Evolutionary conservation across 352 stramenopile genomes (phyloP).

Genomic region (Pythium sp.): DNA sequence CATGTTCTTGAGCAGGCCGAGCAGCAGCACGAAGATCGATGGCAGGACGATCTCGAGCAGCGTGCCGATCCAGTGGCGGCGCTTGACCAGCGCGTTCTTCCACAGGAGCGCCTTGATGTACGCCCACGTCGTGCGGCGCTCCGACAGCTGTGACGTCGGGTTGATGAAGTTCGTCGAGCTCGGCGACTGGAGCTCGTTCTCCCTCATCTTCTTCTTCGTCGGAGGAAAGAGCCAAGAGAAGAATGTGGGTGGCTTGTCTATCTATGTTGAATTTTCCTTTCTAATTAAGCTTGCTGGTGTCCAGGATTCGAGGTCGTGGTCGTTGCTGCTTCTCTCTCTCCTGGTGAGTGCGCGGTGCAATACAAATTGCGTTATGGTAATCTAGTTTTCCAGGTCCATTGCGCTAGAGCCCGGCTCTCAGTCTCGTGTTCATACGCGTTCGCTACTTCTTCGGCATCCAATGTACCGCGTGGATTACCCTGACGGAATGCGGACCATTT

Average conservation of each 20-base stretch:
- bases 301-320: too few species aligned
- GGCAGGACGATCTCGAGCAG: slow-evolving; percentile 50
- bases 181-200: not conserved
- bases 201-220: not conserved
- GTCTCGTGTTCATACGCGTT: too few species aligned
- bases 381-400: too few species aligned
- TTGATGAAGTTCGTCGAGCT: not conserved
- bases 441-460: too few species aligned
- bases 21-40: slow-evolving; percentile 53
- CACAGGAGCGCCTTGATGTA: slow-evolving; percentile 49
- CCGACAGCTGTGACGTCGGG: not conserved
- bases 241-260: not conserved
- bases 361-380: too few species aligned
- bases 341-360: too few species aligned
- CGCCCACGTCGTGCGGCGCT: slow-evolving; percentile 16
- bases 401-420: too few species aligned
- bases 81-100: slow-evolving; percentile 72
- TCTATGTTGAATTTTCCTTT: too few species aligned
- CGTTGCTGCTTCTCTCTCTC: too few species aligned
- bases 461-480: too few species aligned
- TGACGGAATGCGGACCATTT: too few species aligned
- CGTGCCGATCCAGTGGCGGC: slow-evolving; percentile 42
- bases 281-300: too few species aligned
- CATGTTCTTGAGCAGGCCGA: slow-evolving; percentile 52
- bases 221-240: not conserved